phyloP scores from a whole-genome alignment of 2,329 filamentous ascomycete species.

The Ceratocystis huliohia region DNA sequence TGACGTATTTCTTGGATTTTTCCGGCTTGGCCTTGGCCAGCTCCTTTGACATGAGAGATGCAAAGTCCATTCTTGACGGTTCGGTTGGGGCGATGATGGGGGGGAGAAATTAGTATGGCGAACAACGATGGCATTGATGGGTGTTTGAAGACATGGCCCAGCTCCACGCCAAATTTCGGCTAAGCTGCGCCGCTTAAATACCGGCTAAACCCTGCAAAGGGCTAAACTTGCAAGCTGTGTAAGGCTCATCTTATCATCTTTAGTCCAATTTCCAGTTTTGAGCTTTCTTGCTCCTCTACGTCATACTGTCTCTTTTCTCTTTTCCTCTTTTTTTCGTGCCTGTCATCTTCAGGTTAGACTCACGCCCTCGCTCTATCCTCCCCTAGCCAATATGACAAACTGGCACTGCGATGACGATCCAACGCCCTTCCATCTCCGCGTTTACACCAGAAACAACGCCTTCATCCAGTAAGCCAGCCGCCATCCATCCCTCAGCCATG shows the following conservation, averaged over 20 bases:
- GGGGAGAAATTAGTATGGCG: not conserved
- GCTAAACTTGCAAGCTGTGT: not conserved
- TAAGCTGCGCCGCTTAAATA: slow-evolving; percentile 7
- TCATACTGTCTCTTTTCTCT: not conserved
- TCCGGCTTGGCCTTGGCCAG: slow-evolving; percentile 65
- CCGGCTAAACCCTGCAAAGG: not conserved
- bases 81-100: not conserved
- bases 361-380: too few species aligned
- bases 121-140: not conserved
- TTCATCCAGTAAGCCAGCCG: slow-evolving; percentile 51
- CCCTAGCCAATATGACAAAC: slow-evolving; percentile 22
- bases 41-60: slow-evolving; percentile 81
- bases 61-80: slow-evolving; percentile 70
- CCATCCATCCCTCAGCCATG: not conserved
- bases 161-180: too few species aligned
- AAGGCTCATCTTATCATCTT: too few species aligned
- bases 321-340: too few species aligned
- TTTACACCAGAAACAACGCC: slow-evolving; percentile 65
- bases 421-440: slow-evolving; percentile 70
- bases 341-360: too few species aligned
- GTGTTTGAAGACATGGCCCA: too few species aligned
- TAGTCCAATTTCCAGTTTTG: too few species aligned
- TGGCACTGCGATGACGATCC: slow-evolving; percentile 29
- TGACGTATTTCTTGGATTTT: slow-evolving; percentile 58
- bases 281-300: not conserved